Conservation (phyloP, 2,329 filamentous ascomycete genomes). For the Curvularia spicifera region DNA sequence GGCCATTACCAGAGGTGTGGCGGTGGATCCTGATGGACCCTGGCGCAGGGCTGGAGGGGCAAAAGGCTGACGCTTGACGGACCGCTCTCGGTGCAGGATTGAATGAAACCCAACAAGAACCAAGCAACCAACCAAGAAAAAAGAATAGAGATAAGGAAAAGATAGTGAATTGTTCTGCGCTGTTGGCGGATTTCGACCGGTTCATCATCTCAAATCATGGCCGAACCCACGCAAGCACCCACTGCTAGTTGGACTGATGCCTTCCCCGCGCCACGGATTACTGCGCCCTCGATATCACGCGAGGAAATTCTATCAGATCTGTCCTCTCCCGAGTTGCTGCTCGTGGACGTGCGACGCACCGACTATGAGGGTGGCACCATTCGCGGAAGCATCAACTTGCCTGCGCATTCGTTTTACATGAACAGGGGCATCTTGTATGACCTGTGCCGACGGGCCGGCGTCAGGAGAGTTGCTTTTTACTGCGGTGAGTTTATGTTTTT, state of each 20-base stretch:
- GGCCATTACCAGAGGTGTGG: slow-evolving; percentile 38
- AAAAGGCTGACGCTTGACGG: slow-evolving; percentile 17
- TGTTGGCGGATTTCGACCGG: neutral
- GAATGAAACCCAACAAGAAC: neutral
- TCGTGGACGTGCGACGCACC: slow-evolving; percentile 56
- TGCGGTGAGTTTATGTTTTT: slow-evolving; percentile 47
- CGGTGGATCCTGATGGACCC: slow-evolving; percentile 23
- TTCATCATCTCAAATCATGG: slow-evolving; percentile 19
- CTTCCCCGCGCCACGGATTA: slow-evolving; percentile 50
- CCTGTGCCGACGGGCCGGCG: slow-evolving; percentile 53
- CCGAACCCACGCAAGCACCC: slow-evolving; percentile 24
- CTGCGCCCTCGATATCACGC: slow-evolving; percentile 49
- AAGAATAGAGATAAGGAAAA: neutral
- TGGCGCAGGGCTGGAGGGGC: slow-evolving; percentile 19
- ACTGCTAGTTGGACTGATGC: slow-evolving; percentile 49
- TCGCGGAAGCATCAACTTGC: slow-evolving; percentile 55
- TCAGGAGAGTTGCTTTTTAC: slow-evolving; percentile 56
- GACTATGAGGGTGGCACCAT: slow-evolving; percentile 57
- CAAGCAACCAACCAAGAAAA: neutral
- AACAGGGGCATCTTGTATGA: slow-evolving; percentile 54
- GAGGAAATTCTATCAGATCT: slow-evolving; percentile 45
- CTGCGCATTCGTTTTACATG: slow-evolving; percentile 57
- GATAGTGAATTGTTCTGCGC: neutral
- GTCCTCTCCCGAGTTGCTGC: slow-evolving; percentile 49
- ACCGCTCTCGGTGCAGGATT: slow-evolving; percentile 17